Percentiles rank a stretch among this genome's conserved stretches.
Evolutionary conservation across 345 rosid genomes (phyloP).

Genomic region (Hibiscus syriacus): DNA sequence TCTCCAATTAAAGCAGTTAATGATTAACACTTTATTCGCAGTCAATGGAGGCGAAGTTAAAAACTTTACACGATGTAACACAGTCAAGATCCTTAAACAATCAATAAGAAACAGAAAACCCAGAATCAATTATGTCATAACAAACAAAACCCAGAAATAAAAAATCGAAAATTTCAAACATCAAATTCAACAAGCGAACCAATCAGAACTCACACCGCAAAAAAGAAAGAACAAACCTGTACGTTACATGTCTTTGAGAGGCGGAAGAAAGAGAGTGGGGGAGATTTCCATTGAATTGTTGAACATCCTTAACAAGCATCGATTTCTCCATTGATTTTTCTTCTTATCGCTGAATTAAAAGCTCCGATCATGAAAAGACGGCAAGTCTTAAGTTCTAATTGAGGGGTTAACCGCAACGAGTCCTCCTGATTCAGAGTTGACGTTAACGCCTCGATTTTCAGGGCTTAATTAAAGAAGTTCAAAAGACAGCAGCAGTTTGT

Average conservation of each 20-base stretch:
- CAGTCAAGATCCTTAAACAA: neutral
- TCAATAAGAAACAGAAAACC: neutral
- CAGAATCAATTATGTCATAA: neutral
- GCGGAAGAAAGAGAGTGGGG: slow-evolving; percentile 25
- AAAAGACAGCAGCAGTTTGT: neutral
- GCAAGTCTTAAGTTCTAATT: neutral
- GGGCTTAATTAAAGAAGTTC: neutral
- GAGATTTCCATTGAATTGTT: slow-evolving; percentile 21
- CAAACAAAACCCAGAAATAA: slow-evolving; percentile 1
- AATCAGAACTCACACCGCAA: neutral
- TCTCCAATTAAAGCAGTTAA: neutral
- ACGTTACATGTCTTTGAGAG: slow-evolving; percentile 41
- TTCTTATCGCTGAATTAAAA: slow-evolving; percentile 4
- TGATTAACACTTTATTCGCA: neutral
- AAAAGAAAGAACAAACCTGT: slow-evolving; percentile 28
- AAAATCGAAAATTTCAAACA: neutral
- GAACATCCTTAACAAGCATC: slow-evolving; percentile 20
- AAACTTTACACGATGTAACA: neutral
- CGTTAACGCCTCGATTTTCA: neutral
- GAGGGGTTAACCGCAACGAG: neutral
- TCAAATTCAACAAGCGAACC: neutral
- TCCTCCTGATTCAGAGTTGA: slow-evolving; percentile 6
- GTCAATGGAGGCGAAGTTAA: neutral
- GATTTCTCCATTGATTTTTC: slow-evolving; percentile 12
- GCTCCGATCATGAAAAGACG: neutral